These are phyloP conservation scores for Dothideomycetes sp. DNA, from an alignment of 2,329 filamentous ascomycete genomes.

Conservation along the genomic window DNA sequence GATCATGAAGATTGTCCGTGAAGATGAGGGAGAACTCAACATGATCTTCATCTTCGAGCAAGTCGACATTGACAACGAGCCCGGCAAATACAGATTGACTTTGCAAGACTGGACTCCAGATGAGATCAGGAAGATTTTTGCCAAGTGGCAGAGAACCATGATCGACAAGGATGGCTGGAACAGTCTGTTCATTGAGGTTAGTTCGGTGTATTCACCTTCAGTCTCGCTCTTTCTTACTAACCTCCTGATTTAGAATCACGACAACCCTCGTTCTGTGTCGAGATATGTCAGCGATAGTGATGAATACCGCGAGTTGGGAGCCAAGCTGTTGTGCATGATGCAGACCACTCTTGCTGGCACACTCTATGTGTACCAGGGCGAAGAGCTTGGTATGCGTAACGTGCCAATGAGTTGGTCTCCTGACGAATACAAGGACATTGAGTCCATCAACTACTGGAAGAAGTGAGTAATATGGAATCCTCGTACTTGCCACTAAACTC, in stretches of 20 bases:
- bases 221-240: too few species aligned
- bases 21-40: constrained; percentile 33
- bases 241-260: too few species aligned
- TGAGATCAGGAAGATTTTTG: constrained; percentile 34
- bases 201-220: too few species aligned
- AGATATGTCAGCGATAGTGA: constrained; percentile 41
- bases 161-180: constrained; percentile 43
- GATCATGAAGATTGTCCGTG: constrained; percentile 35
- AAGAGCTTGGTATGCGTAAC: constrained; percentile 45
- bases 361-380: constrained; percentile 42
- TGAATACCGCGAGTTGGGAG: constrained; percentile 35
- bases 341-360: constrained; percentile 41
- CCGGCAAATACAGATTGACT: constrained; percentile 27
- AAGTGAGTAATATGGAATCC: constrained; percentile 15
- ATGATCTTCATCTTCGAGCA: constrained; percentile 44
- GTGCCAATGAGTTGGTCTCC: constrained; percentile 35
- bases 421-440: constrained; percentile 43
- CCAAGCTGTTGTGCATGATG: constrained; percentile 41
- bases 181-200: constrained; percentile 42
- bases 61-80: constrained; percentile 31
- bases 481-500: background rate
- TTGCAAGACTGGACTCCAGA: constrained; percentile 33
- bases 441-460: constrained; percentile 49
- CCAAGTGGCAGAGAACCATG: constrained; percentile 41
- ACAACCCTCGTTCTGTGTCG: too few species aligned